These are phyloP conservation scores for Blastobotrys arbuscula DNA, from an alignment of 1,139 yeast genomes.

Conservation along the genomic window DNA sequence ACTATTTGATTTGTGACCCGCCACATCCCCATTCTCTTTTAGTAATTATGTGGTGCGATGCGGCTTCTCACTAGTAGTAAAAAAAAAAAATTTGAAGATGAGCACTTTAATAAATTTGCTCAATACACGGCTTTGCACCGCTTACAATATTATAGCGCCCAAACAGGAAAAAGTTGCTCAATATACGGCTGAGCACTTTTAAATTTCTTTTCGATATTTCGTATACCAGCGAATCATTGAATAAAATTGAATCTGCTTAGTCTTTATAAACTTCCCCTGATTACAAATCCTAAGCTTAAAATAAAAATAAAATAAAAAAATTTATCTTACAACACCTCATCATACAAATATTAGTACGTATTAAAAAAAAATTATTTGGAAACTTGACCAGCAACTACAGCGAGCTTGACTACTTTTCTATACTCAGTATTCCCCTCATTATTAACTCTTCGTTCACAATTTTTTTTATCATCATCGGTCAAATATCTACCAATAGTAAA, in stretches of 20 bases:
- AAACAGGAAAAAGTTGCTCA: not conserved
- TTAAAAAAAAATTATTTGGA: not conserved
- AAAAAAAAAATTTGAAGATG: not conserved
- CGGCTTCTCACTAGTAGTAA: not conserved
- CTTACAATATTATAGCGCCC: not conserved
- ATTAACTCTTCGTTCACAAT: not conserved
- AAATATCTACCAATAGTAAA: not conserved
- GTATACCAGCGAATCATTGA: too few species aligned
- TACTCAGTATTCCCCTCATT: constrained; percentile 1
- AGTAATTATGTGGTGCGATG: not conserved
- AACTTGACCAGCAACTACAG: constrained; percentile 7
- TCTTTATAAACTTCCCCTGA: too few species aligned
- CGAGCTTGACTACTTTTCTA: constrained; percentile 1
- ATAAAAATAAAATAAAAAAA: too few species aligned
- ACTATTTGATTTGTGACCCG: too few species aligned
- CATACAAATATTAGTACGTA: too few species aligned
- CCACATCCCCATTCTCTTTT: not conserved
- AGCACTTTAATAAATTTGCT: not conserved
- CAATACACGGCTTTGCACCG: not conserved
- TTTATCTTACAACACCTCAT: too few species aligned
- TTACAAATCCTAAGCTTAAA: too few species aligned
- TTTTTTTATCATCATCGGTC: not conserved
- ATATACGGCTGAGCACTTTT: not conserved
- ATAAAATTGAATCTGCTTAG: too few species aligned
- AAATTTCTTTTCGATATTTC: not conserved